phyloP scores from a whole-genome alignment of 352 stramenopile genomes.

The Phytopythium helicoides region DNA sequence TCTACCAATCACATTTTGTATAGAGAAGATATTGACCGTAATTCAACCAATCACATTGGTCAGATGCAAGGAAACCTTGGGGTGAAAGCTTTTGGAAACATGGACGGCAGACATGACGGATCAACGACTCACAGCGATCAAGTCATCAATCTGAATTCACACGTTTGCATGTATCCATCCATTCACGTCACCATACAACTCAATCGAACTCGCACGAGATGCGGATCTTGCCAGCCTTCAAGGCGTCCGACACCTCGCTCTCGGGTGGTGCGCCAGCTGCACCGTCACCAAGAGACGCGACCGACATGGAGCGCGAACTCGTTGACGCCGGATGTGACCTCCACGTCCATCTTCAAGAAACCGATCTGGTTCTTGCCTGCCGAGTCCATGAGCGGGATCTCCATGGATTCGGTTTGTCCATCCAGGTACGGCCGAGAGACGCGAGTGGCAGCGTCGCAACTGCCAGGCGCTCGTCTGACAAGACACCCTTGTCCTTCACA shows the following conservation, averaged over 20 bases:
- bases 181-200: background rate
- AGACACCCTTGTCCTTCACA: slow-evolving; percentile 41
- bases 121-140: no score
- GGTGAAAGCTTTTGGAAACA: no score
- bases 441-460: slow-evolving; percentile 27
- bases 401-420: slow-evolving; percentile 11
- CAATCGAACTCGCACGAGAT: slow-evolving; percentile 44
- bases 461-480: slow-evolving; percentile 31
- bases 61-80: no score
- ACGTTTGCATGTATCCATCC: background rate
- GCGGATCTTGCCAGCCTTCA: slow-evolving; percentile 39
- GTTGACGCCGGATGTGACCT: slow-evolving; percentile 30
- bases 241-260: slow-evolving; percentile 17
- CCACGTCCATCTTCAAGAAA: slow-evolving; percentile 30
- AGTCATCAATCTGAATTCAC: background rate
- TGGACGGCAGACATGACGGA: no score
- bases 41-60: no score
- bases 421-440: slow-evolving; percentile 20
- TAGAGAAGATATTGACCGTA: no score
- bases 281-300: slow-evolving; percentile 22
- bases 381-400: slow-evolving; percentile 30
- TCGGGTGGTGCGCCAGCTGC: slow-evolving; percentile 15
- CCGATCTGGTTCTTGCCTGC: slow-evolving; percentile 25
- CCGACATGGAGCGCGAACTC: slow-evolving; percentile 32
- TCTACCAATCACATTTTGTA: no score